Percentiles rank a stretch among this genome's conserved stretches.
phyloP scores from a whole-genome alignment of 495 filamentous ascomycete species.

The Acidomyces sp. region DNA sequence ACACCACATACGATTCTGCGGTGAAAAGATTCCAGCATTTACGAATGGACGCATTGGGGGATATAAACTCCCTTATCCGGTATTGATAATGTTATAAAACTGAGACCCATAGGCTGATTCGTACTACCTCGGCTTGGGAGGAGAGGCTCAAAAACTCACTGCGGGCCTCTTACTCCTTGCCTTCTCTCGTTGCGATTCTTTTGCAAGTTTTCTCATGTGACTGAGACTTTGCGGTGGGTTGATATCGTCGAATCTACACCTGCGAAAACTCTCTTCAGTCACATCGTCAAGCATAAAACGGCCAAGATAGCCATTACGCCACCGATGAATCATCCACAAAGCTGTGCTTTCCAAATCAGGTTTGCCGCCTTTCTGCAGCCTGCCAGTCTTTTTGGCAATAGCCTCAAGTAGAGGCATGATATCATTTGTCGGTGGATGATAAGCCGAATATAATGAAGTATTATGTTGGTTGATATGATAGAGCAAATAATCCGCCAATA shows the following conservation, averaged over 20 bases:
- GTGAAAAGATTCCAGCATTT: no score
- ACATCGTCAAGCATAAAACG: slow-evolving; percentile 72
- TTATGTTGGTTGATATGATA: slow-evolving; percentile 58
- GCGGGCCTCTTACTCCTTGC: no score
- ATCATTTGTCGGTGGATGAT: slow-evolving; percentile 70
- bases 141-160: no score
- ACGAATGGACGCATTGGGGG: no score
- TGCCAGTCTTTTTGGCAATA: slow-evolving; percentile 59
- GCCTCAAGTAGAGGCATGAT: slow-evolving; percentile 51
- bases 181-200: no score
- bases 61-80: no score
- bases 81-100: no score
- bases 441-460: slow-evolving; percentile 46
- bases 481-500: slow-evolving; percentile 77
- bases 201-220: no score
- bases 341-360: slow-evolving; percentile 63
- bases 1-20: no score
- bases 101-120: no score
- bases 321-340: slow-evolving; percentile 72
- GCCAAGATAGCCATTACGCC: slow-evolving; percentile 64
- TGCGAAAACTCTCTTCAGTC: slow-evolving; percentile 39
- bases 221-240: slow-evolving; percentile 21
- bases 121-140: no score
- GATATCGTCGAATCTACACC: slow-evolving; percentile 23
- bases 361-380: slow-evolving; percentile 59